phyloP scores from a whole-genome alignment of 1,284 basidiomycete species.

The Phylloporus sp. region DNA sequence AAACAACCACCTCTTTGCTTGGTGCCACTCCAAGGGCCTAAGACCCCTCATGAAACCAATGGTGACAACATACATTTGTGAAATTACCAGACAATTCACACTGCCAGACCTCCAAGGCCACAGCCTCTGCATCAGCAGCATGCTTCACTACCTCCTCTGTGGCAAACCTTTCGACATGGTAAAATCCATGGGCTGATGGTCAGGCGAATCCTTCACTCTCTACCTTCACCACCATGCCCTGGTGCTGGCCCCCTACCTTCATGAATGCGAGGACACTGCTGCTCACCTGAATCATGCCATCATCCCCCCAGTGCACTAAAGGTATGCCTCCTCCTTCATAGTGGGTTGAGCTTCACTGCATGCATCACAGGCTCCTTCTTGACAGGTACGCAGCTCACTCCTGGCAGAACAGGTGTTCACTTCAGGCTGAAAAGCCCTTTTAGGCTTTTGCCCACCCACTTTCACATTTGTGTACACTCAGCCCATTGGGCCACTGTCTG shows the following conservation, averaged over 20 bases:
- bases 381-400: too few species aligned
- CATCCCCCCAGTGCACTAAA: background rate
- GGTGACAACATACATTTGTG: background rate
- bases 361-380: constrained; percentile 2
- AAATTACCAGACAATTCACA: rapidly evolving
- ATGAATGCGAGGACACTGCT: background rate
- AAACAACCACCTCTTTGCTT: background rate
- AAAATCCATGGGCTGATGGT: constrained; percentile 11
- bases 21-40: background rate
- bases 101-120: background rate
- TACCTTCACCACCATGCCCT: background rate
- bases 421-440: background rate
- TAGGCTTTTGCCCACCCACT: background rate
- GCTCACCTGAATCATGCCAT: background rate
- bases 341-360: background rate
- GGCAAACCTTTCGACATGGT: constrained; percentile 4
- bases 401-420: background rate
- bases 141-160: constrained; percentile 2
- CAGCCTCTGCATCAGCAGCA: constrained; percentile 7
- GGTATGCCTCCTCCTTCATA: background rate
- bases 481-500: too few species aligned
- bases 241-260: constrained; percentile 1
- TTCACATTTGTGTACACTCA: too few species aligned
- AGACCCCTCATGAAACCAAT: background rate
- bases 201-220: background rate